Evolutionary conservation across 2,329 filamentous ascomycete species (phyloP), one percentile per base, ranked within the genome.

Genomic region (Stagonosporopsis rhizophila): DNA sequence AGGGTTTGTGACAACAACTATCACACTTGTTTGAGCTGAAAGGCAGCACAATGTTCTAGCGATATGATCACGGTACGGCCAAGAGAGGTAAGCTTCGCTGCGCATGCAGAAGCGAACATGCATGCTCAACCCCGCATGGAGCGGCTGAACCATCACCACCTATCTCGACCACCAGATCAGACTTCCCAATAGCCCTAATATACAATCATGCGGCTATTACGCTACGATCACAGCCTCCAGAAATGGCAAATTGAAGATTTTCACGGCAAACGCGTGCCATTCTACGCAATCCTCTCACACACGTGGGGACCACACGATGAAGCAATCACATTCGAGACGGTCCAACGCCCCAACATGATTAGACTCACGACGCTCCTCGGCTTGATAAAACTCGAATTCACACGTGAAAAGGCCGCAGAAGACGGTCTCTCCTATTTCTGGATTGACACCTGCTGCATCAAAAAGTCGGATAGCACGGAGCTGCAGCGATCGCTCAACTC

Each of bases 401-500:
- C 28, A 3, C 28, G 28, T 30, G 5, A 6, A 4, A 30, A 12
- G 11, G 28, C 28, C 11, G 28, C 28, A 30, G 28, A 30, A 30
- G 28, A 30, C 9, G 28, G 41, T 11, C 41, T 44, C 3, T 9
- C 5, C 11, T 45, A 45, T 28, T 35, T 45, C n/a, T 45, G 42
- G 42, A 45, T 45, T 1, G 42, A 45, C 30, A 45, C 28, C 2
- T 45, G 42, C 30, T 45, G 42, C 17, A 45, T 45, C 30, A 45
- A 45, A 7, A 35, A 25, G 14, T 35, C 42, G 2, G 30, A 35
- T 15, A 45, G 42, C 14, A n/a, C 42, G 11, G 42, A 45, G 30
- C 14, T 45, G 12, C 19, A 22, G 30, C 19, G 19, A 1, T 34
- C 42, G 11, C 14, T 45, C 1, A 45, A 45, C 20, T 35, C 20